phyloP scores from a whole-genome alignment of 768 basidiomycete genomes.

The Dendrothele bispora region DNA sequence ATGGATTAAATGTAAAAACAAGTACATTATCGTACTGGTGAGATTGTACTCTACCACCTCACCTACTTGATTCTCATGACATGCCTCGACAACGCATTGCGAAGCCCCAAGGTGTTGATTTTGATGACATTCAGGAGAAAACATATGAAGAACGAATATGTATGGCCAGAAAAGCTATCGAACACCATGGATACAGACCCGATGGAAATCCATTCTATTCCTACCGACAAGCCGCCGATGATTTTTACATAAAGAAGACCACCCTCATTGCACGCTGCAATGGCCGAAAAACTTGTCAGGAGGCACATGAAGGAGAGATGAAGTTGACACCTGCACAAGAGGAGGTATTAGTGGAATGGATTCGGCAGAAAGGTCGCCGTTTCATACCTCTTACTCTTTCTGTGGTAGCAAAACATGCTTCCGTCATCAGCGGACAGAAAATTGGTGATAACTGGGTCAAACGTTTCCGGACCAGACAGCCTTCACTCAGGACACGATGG shows the following conservation, averaged over 20 bases:
- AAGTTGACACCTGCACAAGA: constrained; percentile 10
- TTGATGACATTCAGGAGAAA: no score
- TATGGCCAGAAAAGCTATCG: no score
- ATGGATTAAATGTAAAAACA: no score
- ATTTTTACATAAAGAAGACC: neutral
- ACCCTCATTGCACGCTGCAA: neutral
- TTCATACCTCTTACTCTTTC: constrained; percentile 10
- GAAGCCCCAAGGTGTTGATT: no score
- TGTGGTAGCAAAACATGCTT: constrained; percentile 1
- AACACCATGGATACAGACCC: no score
- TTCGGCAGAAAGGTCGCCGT: constrained; percentile 2
- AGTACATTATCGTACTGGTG: no score
- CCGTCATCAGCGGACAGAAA: neutral
- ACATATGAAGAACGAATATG: no score
- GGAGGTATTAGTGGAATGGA: constrained; percentile 9
- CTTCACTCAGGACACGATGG: neutral
- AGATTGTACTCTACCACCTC: no score
- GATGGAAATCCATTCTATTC: no score
- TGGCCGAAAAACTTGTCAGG: neutral
- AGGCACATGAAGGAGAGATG: neutral
- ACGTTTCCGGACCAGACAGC: neutral
- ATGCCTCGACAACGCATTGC: no score
- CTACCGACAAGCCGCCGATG: neutral
- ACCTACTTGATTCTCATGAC: no score
- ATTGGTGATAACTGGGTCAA: neutral